These are phyloP conservation scores for Astrephomene gubernaculifera DNA, from an alignment of 139 green algal genomes.

Conservation along the genomic window DNA sequence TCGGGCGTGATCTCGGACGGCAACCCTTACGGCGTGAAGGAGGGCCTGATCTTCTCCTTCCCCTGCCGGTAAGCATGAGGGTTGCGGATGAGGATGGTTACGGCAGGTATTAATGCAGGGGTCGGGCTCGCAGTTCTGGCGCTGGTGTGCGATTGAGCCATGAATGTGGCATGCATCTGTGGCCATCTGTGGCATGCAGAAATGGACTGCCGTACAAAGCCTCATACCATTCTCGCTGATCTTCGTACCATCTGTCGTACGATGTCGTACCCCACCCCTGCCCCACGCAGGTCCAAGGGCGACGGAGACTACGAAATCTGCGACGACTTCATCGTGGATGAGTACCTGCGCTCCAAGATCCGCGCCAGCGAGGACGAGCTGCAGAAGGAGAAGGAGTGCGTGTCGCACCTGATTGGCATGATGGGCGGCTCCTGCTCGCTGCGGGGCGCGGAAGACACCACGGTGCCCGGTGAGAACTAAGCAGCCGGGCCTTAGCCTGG, in stretches of 20 bases:
- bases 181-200: too few species aligned
- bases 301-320: slow-evolving; percentile 92
- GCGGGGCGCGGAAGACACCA: slow-evolving; percentile 78
- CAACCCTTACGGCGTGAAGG: slow-evolving; percentile 92
- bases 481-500: too few species aligned
- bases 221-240: too few species aligned
- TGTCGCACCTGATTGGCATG: slow-evolving; percentile 83
- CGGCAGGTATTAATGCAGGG: too few species aligned
- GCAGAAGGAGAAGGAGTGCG: slow-evolving; percentile 87
- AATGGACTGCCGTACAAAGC: too few species aligned
- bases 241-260: too few species aligned
- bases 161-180: too few species aligned
- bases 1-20: slow-evolving; percentile 82
- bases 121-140: too few species aligned
- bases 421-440: slow-evolving; percentile 74
- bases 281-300: slow-evolving; percentile 74
- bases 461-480: slow-evolving; percentile 86
- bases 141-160: too few species aligned
- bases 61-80: slow-evolving; percentile 77
- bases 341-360: slow-evolving; percentile 84
- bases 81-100: too few species aligned
- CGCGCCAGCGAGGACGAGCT: slow-evolving; percentile 83
- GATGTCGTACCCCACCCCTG: too few species aligned
- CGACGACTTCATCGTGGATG: slow-evolving; percentile 86
- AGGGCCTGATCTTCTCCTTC: slow-evolving; percentile 92